Conservation (phyloP, 805 yeast species). For the Candida berthetii region DNA sequence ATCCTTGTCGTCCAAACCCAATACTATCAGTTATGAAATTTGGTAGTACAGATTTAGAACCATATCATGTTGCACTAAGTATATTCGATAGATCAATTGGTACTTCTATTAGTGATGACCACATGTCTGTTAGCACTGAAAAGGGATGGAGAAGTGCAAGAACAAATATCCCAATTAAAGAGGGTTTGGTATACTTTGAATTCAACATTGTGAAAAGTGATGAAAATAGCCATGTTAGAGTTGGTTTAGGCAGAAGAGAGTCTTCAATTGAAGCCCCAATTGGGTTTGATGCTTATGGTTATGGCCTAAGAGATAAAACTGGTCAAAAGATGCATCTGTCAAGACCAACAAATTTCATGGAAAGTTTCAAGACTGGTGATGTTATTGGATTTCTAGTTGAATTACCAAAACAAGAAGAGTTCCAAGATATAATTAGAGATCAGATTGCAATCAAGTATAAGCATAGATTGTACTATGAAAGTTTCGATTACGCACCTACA, state of each 20-base stretch:
- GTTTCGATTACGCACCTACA: slow-evolving; percentile 68
- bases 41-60: slow-evolving; percentile 69
- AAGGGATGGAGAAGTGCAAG: slow-evolving; percentile 81
- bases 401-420: slow-evolving; percentile 47
- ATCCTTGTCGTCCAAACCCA: slow-evolving; percentile 71
- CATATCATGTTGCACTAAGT: slow-evolving; percentile 49
- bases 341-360: slow-evolving; percentile 54
- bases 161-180: slow-evolving; percentile 67
- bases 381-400: slow-evolving; percentile 71
- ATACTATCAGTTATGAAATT: slow-evolving; percentile 50
- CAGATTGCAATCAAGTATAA: slow-evolving; percentile 84
- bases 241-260: slow-evolving; percentile 82
- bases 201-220: slow-evolving; percentile 44
- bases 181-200: slow-evolving; percentile 81
- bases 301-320: slow-evolving; percentile 76
- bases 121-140: slow-evolving; percentile 44
- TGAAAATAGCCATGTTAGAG: slow-evolving; percentile 52
- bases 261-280: slow-evolving; percentile 92
- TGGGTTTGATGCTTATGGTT: slow-evolving; percentile 92
- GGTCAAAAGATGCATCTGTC: slow-evolving; percentile 76
- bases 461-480: slow-evolving; percentile 74
- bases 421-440: slow-evolving; percentile 60
- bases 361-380: slow-evolving; percentile 69
- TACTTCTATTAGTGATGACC: slow-evolving; percentile 32
- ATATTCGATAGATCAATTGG: slow-evolving; percentile 68